Evolutionary conservation across 306 rosid genomes (phyloP).

Genomic region (Vicia sativa): DNA sequence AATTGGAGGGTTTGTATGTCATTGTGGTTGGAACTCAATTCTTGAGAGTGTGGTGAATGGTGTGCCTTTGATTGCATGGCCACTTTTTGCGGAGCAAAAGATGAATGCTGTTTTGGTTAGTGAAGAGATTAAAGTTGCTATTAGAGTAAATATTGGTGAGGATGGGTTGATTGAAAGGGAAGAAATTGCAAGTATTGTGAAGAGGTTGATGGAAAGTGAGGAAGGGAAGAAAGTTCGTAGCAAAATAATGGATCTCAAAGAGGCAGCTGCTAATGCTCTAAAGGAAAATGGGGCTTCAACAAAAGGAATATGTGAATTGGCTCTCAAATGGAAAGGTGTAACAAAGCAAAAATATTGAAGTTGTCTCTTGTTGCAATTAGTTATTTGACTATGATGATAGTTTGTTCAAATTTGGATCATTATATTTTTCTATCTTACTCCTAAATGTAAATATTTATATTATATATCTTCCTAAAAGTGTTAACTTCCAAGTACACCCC

Average conservation of each 20-base stretch:
- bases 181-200: conserved; percentile 33
- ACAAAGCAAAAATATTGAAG: background rate
- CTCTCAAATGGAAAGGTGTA: conserved; percentile 33
- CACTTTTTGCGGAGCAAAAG: conserved; percentile 38
- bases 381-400: too few relatives aligned
- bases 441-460: too few relatives aligned
- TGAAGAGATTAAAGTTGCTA: conserved; percentile 27
- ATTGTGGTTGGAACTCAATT: conserved; percentile 45
- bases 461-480: too few relatives aligned
- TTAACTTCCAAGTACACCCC: too few relatives aligned
- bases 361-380: too few relatives aligned
- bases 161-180: conserved; percentile 31
- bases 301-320: conserved; percentile 14
- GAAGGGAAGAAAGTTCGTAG: conserved; percentile 14
- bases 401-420: too few relatives aligned
- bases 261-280: conserved; percentile 23
- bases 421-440: too few relatives aligned
- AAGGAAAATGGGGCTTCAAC: conserved; percentile 34
- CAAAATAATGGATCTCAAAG: conserved; percentile 23
- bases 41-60: conserved; percentile 39
- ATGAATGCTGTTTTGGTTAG: conserved; percentile 23
- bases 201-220: conserved; percentile 32
- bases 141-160: conserved; percentile 21
- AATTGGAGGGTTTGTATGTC: conserved; percentile 40
- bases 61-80: conserved; percentile 37